Evolutionary conservation across 495 filamentous ascomycete species (phyloP).

Genomic region (Tuber indicum): DNA sequence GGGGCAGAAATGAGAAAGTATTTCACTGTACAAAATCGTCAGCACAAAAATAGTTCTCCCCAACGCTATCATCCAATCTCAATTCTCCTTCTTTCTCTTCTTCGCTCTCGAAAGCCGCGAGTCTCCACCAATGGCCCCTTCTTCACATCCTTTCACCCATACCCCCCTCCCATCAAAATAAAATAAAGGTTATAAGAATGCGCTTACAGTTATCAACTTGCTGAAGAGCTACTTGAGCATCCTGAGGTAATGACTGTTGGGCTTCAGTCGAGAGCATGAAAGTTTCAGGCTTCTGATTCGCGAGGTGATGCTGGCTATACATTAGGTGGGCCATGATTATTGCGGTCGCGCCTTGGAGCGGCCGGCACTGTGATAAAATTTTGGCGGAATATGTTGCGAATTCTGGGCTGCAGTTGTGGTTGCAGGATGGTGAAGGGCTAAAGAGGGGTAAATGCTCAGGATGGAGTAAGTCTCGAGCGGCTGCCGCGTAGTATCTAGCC

Average conservation of each 20-base stretch:
- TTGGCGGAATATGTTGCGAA: conserved; percentile 23
- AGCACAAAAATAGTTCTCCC: conserved; percentile 28
- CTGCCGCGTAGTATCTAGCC: conserved; percentile 23
- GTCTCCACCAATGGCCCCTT: conserved; percentile 12
- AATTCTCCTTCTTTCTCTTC: not conserved
- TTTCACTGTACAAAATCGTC: conserved; percentile 62
- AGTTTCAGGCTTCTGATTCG: conserved; percentile 83
- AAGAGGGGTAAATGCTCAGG: conserved; percentile 30
- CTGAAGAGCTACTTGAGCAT: conserved; percentile 93
- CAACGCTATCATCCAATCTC: conserved; percentile 19
- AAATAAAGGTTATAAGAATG: conserved; percentile 8
- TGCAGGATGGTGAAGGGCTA: conserved; percentile 29
- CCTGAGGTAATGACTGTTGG: conserved; percentile 89
- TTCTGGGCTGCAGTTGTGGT: conserved; percentile 32
- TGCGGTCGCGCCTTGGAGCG: conserved; percentile 32
- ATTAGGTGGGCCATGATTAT: conserved; percentile 41
- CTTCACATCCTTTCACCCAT: conserved; percentile 22
- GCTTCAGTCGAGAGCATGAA: conserved; percentile 97
- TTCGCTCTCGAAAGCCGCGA: conserved; percentile 13
- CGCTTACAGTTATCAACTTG: conserved; percentile 95
- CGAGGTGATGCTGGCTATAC: conserved; percentile 42
- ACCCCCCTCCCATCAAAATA: not conserved
- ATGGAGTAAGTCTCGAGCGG: conserved; percentile 29
- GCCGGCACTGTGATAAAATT: conserved; percentile 36
- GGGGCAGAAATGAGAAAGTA: conserved; percentile 98